phyloP scores from a whole-genome alignment of 2,329 filamentous ascomycete species.

The Immersiporthe knoxdaviesiana region DNA sequence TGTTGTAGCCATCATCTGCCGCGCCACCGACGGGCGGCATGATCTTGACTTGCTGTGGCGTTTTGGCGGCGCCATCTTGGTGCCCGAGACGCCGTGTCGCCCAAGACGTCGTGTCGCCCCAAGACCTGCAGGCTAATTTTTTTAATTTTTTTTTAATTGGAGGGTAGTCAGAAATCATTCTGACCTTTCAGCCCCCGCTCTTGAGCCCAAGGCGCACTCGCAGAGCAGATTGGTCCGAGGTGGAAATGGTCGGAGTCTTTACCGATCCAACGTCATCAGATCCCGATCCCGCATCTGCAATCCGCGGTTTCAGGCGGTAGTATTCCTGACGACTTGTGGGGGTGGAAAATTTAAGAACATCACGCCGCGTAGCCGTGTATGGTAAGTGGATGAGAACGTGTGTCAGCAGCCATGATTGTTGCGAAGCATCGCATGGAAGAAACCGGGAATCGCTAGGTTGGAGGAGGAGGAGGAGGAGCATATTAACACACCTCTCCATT shows the following conservation, averaged over 20 bases:
- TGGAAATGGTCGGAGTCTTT: neutral
- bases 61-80: neutral
- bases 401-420: neutral
- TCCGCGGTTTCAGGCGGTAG: conserved; percentile 8
- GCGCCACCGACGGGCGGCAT: neutral
- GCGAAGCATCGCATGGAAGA: neutral
- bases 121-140: neutral
- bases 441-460: neutral
- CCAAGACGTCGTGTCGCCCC: neutral
- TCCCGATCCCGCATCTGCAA: conserved; percentile 3
- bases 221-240: neutral
- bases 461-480: neutral
- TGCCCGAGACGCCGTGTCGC: too few relatives aligned
- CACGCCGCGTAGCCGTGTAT: neutral
- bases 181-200: neutral
- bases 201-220: neutral
- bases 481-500: neutral
- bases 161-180: neutral
- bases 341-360: neutral
- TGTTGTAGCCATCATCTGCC: neutral
- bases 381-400: neutral
- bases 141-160: too few relatives aligned
- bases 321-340: conserved; percentile 12
- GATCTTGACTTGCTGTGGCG: neutral
- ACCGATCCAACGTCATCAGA: conserved; percentile 1